phyloP scores from a whole-genome alignment of 2,329 filamentous ascomycete genomes.

The Pyrenophora graminea region DNA sequence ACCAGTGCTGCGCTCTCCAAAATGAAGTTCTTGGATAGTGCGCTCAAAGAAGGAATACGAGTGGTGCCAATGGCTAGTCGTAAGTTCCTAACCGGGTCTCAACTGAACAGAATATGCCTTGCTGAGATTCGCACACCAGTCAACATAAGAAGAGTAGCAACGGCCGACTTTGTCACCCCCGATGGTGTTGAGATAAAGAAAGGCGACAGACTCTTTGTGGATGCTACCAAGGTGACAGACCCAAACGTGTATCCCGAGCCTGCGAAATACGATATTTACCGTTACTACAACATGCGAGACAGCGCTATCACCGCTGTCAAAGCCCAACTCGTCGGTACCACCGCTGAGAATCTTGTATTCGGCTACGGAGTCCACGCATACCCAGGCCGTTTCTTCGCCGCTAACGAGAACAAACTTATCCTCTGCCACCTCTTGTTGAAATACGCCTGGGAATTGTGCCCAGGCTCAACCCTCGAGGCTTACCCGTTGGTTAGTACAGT shows the following conservation, averaged over 20 bases:
- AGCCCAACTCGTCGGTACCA: background rate
- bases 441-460: background rate
- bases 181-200: background rate
- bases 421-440: constrained; percentile 5
- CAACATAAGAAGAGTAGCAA: background rate
- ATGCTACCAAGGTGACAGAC: background rate
- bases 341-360: background rate
- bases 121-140: background rate
- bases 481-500: background rate
- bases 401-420: constrained; percentile 24
- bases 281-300: background rate
- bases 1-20: background rate
- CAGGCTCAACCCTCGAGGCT: background rate
- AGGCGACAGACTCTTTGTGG: background rate
- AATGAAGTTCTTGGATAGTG: background rate
- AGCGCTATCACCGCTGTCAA: background rate
- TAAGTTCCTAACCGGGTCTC: background rate
- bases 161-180: background rate
- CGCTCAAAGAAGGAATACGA: background rate
- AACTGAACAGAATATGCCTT: background rate
- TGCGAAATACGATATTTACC: background rate
- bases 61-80: background rate
- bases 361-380: background rate
- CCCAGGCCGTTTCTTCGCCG: constrained; percentile 24
- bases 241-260: background rate